phyloP scores from a whole-genome alignment of 768 basidiomycete genomes.

The Ephemerocybe angulata region DNA sequence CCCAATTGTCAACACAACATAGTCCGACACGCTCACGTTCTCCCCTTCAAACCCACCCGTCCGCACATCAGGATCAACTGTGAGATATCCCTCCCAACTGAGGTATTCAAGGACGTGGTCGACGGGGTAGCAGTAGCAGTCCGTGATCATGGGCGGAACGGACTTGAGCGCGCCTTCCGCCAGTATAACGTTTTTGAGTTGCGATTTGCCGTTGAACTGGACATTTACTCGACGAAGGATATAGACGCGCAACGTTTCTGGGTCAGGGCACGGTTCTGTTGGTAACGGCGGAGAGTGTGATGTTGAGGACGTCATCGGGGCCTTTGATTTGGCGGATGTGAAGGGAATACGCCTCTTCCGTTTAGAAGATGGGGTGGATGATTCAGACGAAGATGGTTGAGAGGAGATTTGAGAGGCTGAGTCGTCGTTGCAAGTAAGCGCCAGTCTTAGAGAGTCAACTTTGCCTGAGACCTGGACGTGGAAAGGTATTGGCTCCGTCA shows the following conservation, averaged over 20 bases:
- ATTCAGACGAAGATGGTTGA: no score
- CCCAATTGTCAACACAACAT: slow-evolving; percentile 46
- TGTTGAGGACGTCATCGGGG: slow-evolving; percentile 10
- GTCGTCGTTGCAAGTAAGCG: no score
- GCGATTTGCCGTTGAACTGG: slow-evolving; percentile 30
- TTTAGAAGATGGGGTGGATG: slow-evolving; percentile 36
- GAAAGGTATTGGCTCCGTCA: slow-evolving; percentile 60
- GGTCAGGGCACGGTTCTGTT: slow-evolving; percentile 1
- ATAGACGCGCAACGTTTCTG: slow-evolving; percentile 35
- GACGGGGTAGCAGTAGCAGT: slow-evolving; percentile 16
- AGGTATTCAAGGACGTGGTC: slow-evolving; percentile 25
- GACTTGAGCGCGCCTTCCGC: slow-evolving; percentile 48
- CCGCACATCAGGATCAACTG: slow-evolving; percentile 32
- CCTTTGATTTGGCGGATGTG: not conserved
- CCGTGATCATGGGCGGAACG: slow-evolving; percentile 34
- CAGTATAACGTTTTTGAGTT: slow-evolving; percentile 37
- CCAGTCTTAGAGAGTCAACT: slow-evolving; percentile 41
- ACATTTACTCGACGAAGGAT: slow-evolving; percentile 48
- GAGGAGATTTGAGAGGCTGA: no score
- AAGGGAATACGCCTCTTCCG: slow-evolving; percentile 20
- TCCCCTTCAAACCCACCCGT: slow-evolving; percentile 46
- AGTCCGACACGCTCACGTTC: slow-evolving; percentile 48
- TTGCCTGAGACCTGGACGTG: slow-evolving; percentile 58
- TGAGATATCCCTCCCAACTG: slow-evolving; percentile 63
- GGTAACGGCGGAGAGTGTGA: slow-evolving; percentile 14